Conservation (phyloP, 1,139 yeast genomes). For the Pichia sp. region DNA sequence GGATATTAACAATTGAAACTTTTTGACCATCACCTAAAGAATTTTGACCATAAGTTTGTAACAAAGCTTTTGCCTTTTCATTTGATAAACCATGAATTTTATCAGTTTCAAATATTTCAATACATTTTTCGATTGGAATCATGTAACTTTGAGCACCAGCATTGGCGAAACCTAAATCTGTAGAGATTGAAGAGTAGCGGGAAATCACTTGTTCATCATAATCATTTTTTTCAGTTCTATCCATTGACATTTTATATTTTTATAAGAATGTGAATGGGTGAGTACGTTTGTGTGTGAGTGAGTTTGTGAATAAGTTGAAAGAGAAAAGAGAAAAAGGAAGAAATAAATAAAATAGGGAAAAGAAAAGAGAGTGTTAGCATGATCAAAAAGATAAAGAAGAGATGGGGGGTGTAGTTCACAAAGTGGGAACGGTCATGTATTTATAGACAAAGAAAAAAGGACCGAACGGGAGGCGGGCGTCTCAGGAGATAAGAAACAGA, state of each 20-base stretch:
- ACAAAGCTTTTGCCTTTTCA: conserved; percentile 33
- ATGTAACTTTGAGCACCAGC: conserved; percentile 29
- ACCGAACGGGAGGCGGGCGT: no score
- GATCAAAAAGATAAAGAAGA: no score
- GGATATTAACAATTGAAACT: conserved; percentile 51
- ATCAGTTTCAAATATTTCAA: conserved; percentile 36
- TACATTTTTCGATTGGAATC: conserved; percentile 34
- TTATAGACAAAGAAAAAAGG: no score
- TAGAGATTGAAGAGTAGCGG: conserved; percentile 8
- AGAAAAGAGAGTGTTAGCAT: no score
- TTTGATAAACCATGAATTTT: conserved; percentile 43
- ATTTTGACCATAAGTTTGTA: conserved; percentile 48
- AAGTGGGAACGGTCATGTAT: no score
- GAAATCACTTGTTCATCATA: conserved; percentile 11
- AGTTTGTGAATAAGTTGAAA: neutral
- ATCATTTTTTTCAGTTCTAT: conserved; percentile 11
- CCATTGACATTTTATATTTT: conserved; percentile 3
- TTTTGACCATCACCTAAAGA: conserved; percentile 50
- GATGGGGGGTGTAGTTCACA: no score
- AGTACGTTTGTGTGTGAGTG: neutral
- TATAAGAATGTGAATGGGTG: neutral
- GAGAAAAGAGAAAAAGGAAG: neutral
- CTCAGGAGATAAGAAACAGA: no score
- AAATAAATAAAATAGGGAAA: no score
- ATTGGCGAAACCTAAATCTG: conserved; percentile 3